Conservation (phyloP, 2,329 filamentous ascomycete genomes). For the Trichoderma afroharzianum region DNA sequence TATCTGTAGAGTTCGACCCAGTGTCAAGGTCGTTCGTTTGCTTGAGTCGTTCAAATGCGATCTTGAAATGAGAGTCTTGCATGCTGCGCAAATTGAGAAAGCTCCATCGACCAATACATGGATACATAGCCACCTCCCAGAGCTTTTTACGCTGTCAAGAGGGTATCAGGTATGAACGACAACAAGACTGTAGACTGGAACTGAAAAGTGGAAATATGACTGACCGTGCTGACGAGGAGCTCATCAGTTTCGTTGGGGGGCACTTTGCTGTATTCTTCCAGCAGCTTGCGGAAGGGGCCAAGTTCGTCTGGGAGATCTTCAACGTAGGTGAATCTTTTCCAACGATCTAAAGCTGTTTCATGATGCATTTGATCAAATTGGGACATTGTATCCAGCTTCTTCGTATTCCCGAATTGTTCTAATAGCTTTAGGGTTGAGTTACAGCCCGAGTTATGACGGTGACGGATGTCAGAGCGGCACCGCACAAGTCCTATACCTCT, state of each 20-base stretch:
- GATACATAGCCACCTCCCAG: constrained; percentile 4
- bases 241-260: neutral
- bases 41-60: neutral
- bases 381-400: neutral
- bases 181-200: neutral
- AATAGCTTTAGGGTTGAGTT: neutral
- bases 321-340: neutral
- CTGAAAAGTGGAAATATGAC: neutral
- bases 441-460: neutral
- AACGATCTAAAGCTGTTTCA: neutral
- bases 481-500: neutral
- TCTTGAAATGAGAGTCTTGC: neutral
- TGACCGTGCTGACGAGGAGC: neutral
- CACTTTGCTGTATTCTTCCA: neutral
- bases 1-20: neutral
- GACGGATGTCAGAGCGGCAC: neutral
- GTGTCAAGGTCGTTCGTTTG: neutral
- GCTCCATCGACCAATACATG: neutral
- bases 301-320: neutral
- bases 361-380: neutral
- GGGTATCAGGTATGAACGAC: neutral
- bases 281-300: neutral
- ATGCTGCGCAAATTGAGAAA: neutral
- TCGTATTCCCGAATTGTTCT: neutral
- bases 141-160: neutral